These are phyloP conservation scores for Alternaria ethzedia DNA, from an alignment of 2,329 filamentous ascomycete genomes.

Conservation along the genomic window DNA sequence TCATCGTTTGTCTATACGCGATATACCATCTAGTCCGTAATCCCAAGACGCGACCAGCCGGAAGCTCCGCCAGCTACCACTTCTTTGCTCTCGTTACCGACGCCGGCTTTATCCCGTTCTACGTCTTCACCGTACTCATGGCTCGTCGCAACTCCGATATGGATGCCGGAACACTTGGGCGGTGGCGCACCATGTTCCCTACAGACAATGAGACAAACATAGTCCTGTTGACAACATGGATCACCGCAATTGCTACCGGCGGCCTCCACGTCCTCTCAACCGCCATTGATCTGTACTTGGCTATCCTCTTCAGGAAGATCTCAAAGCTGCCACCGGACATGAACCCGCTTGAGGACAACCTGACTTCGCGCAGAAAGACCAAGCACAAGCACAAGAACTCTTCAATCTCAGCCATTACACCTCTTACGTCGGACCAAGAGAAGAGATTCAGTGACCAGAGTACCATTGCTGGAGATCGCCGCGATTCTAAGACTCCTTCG, in stretches of 20 bases:
- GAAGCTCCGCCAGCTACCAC: constrained; percentile 86
- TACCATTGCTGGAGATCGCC: constrained; percentile 49
- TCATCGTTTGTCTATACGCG: constrained; percentile 75
- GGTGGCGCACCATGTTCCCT: constrained; percentile 74
- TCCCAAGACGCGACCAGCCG: constrained; percentile 73
- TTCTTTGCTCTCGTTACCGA: constrained; percentile 81
- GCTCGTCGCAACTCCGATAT: constrained; percentile 59
- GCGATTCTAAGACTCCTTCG: constrained; percentile 36
- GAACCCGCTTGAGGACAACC: constrained; percentile 88
- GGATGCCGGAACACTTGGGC: constrained; percentile 52
- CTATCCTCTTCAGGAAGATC: constrained; percentile 82
- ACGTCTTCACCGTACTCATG: constrained; percentile 64
- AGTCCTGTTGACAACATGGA: constrained; percentile 72
- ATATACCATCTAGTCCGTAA: constrained; percentile 80
- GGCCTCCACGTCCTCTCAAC: constrained; percentile 75
- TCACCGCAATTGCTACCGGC: constrained; percentile 67
- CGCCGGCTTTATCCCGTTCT: constrained; percentile 67
- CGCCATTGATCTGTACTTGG: constrained; percentile 74
- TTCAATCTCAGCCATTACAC: constrained; percentile 54
- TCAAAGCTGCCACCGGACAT: constrained; percentile 84
- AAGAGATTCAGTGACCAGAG: constrained; percentile 64
- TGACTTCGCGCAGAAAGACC: constrained; percentile 70
- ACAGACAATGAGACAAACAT: constrained; percentile 61
- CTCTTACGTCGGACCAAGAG: constrained; percentile 59
- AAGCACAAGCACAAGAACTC: constrained; percentile 78